Evolutionary conservation across 2,329 filamentous ascomycete genomes (phyloP), one percentile per base, ranked within the genome.

Genomic region (Curvularia lunata): DNA sequence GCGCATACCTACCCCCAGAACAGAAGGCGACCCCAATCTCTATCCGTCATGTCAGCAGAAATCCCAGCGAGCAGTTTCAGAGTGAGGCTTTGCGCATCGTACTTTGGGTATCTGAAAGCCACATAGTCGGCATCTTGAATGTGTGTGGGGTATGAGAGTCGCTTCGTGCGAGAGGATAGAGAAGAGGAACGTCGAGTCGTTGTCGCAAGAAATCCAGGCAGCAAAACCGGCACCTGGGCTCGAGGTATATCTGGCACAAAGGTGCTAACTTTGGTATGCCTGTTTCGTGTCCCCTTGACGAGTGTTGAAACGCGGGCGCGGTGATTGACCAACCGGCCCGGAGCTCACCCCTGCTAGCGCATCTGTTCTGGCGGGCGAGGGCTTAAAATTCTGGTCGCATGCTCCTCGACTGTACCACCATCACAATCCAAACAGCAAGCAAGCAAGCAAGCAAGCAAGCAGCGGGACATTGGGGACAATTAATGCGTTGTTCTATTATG

Each of bases 11-110:
- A 97, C 93, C 94, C 74, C 92, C 94, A 74, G 92, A 95, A 85
- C 95, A 98, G 83, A 99, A 99, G 76, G 93, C 91, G 63, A 97
- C 93, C 69, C 95, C 95, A 73, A 98, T 90, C 80, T 99, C 95
- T 98, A 73, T 69, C 9, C 13, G 18, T 13, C 16, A 21, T 42
- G 59, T 64, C 54, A 68, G 66, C 12, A 47, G 18, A 16, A 19
- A 13, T 37, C 10, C 41, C 42, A 48, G n/a, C 3, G 27, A 37
- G 30, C 46, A 30, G 42, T 32, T 16, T 19, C 34, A 25, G 25
- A 47, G 21, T 34, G 23, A 34, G 18, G 16, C 34, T 23, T 40
- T 52, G 55, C 60, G 66, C 65, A 51, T 83, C 90, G 74, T 85
- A 97, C 94, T 98, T 80, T 98, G 94, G 75, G 90, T 87, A 81